Percentiles rank a stretch among this genome's conserved stretches.
Conservation (phyloP, 805 yeast genomes). For the Starmerella lactis-condensi region DNA sequence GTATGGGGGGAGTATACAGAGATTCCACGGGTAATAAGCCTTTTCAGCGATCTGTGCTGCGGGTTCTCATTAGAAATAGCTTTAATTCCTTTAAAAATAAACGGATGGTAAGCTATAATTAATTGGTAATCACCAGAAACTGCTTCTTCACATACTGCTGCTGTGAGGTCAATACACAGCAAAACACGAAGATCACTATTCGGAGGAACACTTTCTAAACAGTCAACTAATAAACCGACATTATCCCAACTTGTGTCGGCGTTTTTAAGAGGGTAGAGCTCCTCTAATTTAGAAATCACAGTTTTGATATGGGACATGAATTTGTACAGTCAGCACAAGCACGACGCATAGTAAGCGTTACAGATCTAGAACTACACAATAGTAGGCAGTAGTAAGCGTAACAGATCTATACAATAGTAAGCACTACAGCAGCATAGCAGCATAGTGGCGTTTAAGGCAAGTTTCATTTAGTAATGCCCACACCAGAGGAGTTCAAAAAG, state of each 20-base stretch:
- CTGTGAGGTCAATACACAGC: slow-evolving; percentile 71
- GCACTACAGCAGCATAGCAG: too few relatives aligned
- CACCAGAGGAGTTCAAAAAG: slow-evolving; percentile 10
- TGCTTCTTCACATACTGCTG: slow-evolving; percentile 73
- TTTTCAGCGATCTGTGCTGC: slow-evolving; percentile 61
- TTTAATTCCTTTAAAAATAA: slow-evolving; percentile 77
- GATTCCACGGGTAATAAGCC: slow-evolving; percentile 55
- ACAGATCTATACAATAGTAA: too few relatives aligned
- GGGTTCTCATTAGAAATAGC: slow-evolving; percentile 48
- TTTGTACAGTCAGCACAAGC: too few relatives aligned
- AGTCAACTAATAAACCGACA: slow-evolving; percentile 73
- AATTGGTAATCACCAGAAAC: slow-evolving; percentile 34
- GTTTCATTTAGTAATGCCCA: slow-evolving; percentile 7
- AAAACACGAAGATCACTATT: slow-evolving; percentile 26
- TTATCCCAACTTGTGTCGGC: slow-evolving; percentile 93
- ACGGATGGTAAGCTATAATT: slow-evolving; percentile 82
- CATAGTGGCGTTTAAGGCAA: too few relatives aligned
- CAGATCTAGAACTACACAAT: too few relatives aligned
- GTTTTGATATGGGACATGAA: too few relatives aligned
- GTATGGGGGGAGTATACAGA: slow-evolving; percentile 93
- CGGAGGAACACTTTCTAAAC: slow-evolving; percentile 22
- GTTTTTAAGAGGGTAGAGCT: slow-evolving; percentile 55
- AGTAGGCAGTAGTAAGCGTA: too few relatives aligned
- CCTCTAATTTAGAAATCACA: slow-evolving; percentile 32
- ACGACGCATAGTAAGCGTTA: too few relatives aligned